A percentile compares a stretch with the other conserved stretches of the same genome.
Conservation (phyloP, 163 green algal species). For the Scenedesmus sp. region DNA sequence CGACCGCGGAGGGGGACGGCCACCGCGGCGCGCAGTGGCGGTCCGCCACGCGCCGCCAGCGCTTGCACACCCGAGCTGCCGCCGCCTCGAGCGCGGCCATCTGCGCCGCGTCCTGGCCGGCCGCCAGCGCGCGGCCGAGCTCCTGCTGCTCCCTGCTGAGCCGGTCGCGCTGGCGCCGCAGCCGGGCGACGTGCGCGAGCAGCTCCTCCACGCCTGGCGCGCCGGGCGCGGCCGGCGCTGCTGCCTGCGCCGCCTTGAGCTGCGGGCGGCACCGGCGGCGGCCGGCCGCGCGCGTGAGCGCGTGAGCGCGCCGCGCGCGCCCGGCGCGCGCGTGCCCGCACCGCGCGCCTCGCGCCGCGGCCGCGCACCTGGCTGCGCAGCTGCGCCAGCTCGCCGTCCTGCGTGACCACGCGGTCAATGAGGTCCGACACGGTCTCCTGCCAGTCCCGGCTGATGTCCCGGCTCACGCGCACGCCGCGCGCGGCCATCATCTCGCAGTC, state of each 20-base stretch:
- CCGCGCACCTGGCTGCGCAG: constrained; percentile 30
- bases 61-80: not conserved
- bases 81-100: not conserved
- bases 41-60: not conserved
- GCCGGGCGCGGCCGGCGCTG: not conserved
- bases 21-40: not conserved
- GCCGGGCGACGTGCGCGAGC: constrained; percentile 15
- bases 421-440: constrained; percentile 52
- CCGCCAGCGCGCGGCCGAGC: not conserved
- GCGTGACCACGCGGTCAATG: constrained; percentile 45
- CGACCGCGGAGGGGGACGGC: not conserved
- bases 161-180: constrained; percentile 41
- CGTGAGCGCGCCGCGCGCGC: not conserved
- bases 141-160: constrained; percentile 28
- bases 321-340: not conserved
- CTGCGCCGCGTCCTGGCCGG: not conserved
- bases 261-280: not conserved
- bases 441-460: constrained; percentile 50
- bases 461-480: constrained; percentile 42
- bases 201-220: constrained; percentile 20
- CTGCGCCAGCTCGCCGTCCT: constrained; percentile 41
- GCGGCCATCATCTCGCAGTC: constrained; percentile 46
- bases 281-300: not conserved
- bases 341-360: not conserved
- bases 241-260: constrained; percentile 8